Percentiles rank a stretch among this genome's conserved stretches.
These are phyloP conservation scores for Coniochaeta sp. DNA, from an alignment of 2,329 filamentous ascomycete genomes.

Conservation along the genomic window DNA sequence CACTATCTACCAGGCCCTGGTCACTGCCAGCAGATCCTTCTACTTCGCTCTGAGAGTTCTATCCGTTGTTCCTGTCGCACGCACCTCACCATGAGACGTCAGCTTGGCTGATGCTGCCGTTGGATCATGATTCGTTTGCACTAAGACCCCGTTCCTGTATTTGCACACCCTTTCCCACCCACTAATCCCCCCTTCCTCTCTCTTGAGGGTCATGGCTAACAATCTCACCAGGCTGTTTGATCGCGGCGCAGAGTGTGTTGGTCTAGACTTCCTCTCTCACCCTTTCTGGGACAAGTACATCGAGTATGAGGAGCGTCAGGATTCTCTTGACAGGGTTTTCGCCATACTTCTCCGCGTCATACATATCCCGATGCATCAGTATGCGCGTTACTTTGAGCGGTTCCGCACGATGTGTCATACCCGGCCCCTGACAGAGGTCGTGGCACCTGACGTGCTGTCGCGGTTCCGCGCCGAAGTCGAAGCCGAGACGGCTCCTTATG, in stretches of 20 bases:
- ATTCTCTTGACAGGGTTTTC: constrained; percentile 78
- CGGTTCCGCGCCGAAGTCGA: constrained; percentile 67
- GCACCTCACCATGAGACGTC: constrained; percentile 21
- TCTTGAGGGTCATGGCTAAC: constrained; percentile 19
- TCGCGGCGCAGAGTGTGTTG: constrained; percentile 74
- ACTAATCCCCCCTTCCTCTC: constrained; percentile 16
- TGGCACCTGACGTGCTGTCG: constrained; percentile 57
- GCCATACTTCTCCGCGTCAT: constrained; percentile 76
- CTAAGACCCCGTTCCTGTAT: constrained; percentile 52
- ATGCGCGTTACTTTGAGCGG: constrained; percentile 87
- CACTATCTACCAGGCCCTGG: constrained; percentile 55
- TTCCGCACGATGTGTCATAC: constrained; percentile 71
- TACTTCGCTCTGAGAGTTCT: constrained; percentile 26
- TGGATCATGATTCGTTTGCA: constrained; percentile 44
- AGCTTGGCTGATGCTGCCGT: constrained; percentile 34
- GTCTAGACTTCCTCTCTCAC: constrained; percentile 87
- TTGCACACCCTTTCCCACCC: constrained; percentile 43
- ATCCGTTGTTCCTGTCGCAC: constrained; percentile 19
- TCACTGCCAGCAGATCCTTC: constrained; percentile 28
- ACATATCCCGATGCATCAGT: constrained; percentile 90
- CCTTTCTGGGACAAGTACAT: constrained; percentile 99
- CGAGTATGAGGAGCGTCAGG: constrained; percentile 88
- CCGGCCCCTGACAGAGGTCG: constrained; percentile 66
- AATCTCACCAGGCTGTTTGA: constrained; percentile 73
- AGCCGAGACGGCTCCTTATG: constrained; percentile 48